Evolutionary conservation across 805 yeast species (phyloP).

Genomic region (Candida multigemmis): DNA sequence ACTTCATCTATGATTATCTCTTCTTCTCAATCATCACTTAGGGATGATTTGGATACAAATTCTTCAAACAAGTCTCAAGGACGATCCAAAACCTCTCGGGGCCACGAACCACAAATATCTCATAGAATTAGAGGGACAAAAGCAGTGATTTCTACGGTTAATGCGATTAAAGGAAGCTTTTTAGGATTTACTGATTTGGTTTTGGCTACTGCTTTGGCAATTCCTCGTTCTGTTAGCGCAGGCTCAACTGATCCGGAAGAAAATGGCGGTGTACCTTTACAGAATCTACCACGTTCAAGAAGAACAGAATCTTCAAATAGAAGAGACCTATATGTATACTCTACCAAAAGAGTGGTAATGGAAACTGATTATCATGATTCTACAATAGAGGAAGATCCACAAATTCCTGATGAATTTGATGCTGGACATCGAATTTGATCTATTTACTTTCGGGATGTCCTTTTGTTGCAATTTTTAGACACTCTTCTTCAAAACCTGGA

Average conservation of each 20-base stretch:
- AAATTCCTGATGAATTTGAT: neutral
- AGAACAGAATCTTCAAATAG: constrained; percentile 8
- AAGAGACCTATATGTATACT: constrained; percentile 28
- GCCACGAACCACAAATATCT: no score
- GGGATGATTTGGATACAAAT: no score
- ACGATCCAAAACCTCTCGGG: no score
- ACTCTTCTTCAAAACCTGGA: constrained; percentile 72
- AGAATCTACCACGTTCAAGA: neutral
- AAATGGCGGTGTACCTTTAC: neutral
- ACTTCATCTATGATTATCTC: no score
- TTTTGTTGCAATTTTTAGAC: constrained; percentile 58
- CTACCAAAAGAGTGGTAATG: constrained; percentile 23
- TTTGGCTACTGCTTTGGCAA: constrained; percentile 50
- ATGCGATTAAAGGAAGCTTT: constrained; percentile 26
- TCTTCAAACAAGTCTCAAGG: no score
- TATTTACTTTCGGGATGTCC: constrained; percentile 45
- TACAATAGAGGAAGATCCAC: neutral
- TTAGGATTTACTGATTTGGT: constrained; percentile 41
- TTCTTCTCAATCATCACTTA: no score
- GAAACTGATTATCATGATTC: neutral
- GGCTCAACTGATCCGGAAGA: constrained; percentile 1
- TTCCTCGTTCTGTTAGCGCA: constrained; percentile 40
- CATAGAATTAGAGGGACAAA: no score
- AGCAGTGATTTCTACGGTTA: constrained; percentile 4
- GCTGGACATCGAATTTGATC: neutral